Conservation (phyloP, 2,329 filamentous ascomycete genomes). For the Ophiognomonia clavigignenti-juglandacearum region DNA sequence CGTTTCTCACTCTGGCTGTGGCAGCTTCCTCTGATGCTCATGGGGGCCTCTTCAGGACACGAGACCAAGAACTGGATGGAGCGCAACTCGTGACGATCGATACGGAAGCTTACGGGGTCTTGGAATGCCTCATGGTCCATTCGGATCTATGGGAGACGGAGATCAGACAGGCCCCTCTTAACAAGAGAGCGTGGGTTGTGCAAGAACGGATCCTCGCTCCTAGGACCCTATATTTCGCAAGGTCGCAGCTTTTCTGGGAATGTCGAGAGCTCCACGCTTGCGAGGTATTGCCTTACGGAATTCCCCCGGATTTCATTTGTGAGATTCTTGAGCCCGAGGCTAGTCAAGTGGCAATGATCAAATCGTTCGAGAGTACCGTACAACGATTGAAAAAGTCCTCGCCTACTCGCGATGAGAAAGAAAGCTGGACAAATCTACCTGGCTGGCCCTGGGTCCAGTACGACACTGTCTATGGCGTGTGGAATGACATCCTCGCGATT, state of each 20-base stretch:
- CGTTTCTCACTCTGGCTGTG: conserved; percentile 3
- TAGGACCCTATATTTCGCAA: conserved; percentile 4
- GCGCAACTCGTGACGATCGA: not conserved
- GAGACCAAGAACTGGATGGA: not conserved
- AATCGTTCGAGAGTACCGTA: not conserved
- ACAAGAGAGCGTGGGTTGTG: conserved; percentile 9
- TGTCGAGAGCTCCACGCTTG: conserved; percentile 8
- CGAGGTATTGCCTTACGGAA: conserved; percentile 1
- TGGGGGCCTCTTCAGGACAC: conserved; percentile 3
- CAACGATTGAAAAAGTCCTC: not conserved
- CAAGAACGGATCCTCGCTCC: conserved; percentile 12
- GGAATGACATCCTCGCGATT: conserved; percentile 2
- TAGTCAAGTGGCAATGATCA: not conserved
- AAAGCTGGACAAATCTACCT: not conserved
- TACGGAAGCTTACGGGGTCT: not conserved
- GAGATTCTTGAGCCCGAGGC: not conserved
- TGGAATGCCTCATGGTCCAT: conserved; percentile 1
- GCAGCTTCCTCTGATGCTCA: conserved; percentile 1
- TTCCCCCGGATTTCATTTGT: not conserved
- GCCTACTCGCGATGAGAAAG: not conserved
- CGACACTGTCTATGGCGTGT: not conserved
- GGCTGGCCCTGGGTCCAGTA: not conserved
- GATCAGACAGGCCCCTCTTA: conserved; percentile 1
- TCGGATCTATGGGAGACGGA: conserved; percentile 8
- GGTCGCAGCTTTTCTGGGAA: conserved; percentile 11